phyloP scores from a whole-genome alignment of 768 basidiomycete genomes.

The Kwoniella pini region DNA sequence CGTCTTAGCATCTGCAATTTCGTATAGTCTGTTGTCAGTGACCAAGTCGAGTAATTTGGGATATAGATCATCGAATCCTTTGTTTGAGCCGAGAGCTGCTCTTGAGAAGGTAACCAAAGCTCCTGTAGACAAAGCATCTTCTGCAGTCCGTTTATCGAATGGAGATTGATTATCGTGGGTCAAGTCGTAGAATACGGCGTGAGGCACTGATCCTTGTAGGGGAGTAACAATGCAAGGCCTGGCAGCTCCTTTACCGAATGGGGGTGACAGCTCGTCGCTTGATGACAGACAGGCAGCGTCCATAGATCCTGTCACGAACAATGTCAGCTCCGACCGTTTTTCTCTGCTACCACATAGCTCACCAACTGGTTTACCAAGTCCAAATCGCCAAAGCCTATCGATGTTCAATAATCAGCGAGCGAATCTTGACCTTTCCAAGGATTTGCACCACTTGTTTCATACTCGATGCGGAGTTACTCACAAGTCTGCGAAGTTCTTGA shows the following conservation, averaged over 20 bases:
- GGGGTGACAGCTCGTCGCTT: conserved; percentile 73
- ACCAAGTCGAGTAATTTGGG: conserved; percentile 92
- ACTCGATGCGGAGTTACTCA: no score
- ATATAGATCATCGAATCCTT: conserved; percentile 96
- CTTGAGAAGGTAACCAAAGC: conserved; percentile 88
- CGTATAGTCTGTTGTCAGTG: conserved; percentile 75
- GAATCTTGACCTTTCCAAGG: no score
- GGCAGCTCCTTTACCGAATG: conserved; percentile 76
- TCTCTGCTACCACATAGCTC: conserved; percentile 35
- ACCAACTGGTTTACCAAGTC: conserved; percentile 92
- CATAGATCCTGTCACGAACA: conserved; percentile 72
- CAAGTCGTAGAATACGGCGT: conserved; percentile 90
- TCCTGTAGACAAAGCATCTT: conserved; percentile 92
- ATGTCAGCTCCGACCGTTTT: background rate
- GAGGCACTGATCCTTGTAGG: conserved; percentile 81
- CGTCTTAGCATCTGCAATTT: conserved; percentile 58
- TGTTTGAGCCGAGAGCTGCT: conserved; percentile 86
- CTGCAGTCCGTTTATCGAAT: conserved; percentile 82
- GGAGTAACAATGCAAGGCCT: conserved; percentile 74
- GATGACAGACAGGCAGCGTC: conserved; percentile 79
- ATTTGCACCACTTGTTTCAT: no score
- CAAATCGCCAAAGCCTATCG: conserved; percentile 77
- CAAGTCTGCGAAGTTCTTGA: conserved; percentile 85
- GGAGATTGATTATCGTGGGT: conserved; percentile 98
- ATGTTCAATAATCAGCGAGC: background rate